Base-by-base conservation (phyloP, 768 basidiomycete genomes). In the Leccinum rimulosum region DNA sequence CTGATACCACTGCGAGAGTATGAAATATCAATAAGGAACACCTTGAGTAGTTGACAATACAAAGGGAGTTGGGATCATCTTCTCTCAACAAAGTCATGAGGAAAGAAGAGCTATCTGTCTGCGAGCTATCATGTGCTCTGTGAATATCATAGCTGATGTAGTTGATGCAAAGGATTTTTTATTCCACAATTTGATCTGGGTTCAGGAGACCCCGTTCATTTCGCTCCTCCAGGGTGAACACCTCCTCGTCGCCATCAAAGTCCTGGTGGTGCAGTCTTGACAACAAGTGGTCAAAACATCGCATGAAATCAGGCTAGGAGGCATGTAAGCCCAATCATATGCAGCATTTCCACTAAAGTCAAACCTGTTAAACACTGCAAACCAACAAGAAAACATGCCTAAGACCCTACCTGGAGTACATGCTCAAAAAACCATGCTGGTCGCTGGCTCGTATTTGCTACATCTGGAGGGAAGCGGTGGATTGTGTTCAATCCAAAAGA, bases 21-120 rank as follows among this genome's bases (percentile, higher is more conserved):
- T 3, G 4, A 38, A 12, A 47, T 15, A 1, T 58, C 2, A 1
- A 54, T 17, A 9, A 4, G 4, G 30, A 59, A 59, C 7, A 17
- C 58, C 3, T 56, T 50, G 12, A 59, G 3, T 1, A 59, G 8
- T 3, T 56, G 54, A 8, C 36, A 40, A 10, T 61, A 55, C 53
- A 54, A 58, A 0, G 52, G 60, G 7, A 4, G 1, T 52, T 6
- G 1, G 55, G 7, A 14, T 36, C 36, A 10, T 61, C 53, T 50
- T 61, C 43, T 40, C 53, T 54, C 0, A 35, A 61, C 10, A 55
- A 2, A 1, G 43, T 61, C 28, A 61, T 59, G 3, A 61, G 38
- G 19, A 55, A 47, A 2, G 53, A 30, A 6, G 0, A 6, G 3
- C 30, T 0, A 2, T 28, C n/a, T 5, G 57, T 3, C 7, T n/a